Evolutionary conservation across 2,329 filamentous ascomycete genomes (phyloP).

Genomic region (Ophiostoma australiae): DNA sequence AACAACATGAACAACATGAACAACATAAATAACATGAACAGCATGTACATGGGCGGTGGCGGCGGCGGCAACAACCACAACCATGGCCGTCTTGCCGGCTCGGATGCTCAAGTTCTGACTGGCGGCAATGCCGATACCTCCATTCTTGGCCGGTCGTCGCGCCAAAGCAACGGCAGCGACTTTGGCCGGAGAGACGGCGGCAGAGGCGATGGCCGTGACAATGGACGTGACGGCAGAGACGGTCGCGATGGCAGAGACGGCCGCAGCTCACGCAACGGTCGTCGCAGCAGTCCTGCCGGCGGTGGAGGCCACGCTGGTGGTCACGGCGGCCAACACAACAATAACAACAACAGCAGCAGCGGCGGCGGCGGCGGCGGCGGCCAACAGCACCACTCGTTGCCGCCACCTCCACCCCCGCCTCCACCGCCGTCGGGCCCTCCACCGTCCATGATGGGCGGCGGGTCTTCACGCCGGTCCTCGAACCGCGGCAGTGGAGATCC

Average conservation of each 20-base stretch:
- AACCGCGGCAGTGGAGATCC: conserved; percentile 23
- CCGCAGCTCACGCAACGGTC: conserved; percentile 17
- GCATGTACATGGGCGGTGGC: no score
- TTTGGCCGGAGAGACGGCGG: background rate
- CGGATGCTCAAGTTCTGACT: conserved; percentile 53
- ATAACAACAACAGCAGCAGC: background rate
- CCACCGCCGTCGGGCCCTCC: conserved; percentile 15
- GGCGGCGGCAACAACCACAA: conserved; percentile 29
- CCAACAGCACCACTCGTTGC: conserved; percentile 13
- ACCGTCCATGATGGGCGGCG: conserved; percentile 2
- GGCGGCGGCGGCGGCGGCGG: background rate
- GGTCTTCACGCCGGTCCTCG: conserved; percentile 28
- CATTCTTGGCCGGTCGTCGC: background rate
- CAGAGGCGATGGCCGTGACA: background rate
- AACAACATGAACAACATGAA: background rate
- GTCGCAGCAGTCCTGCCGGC: conserved; percentile 37
- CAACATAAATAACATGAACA: background rate
- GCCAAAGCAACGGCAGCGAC: conserved; percentile 15
- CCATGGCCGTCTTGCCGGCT: conserved; percentile 45
- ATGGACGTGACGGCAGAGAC: background rate
- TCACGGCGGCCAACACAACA: conserved; percentile 9
- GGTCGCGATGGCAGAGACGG: conserved; percentile 16
- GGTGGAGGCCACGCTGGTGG: conserved; percentile 31
- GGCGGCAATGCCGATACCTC: conserved; percentile 42
- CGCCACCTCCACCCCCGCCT: conserved; percentile 18